Evolutionary conservation across 2,329 filamentous ascomycete genomes (phyloP), one percentile per base, ranked within the genome.

Genomic region (Colletotrichum godetiae): DNA sequence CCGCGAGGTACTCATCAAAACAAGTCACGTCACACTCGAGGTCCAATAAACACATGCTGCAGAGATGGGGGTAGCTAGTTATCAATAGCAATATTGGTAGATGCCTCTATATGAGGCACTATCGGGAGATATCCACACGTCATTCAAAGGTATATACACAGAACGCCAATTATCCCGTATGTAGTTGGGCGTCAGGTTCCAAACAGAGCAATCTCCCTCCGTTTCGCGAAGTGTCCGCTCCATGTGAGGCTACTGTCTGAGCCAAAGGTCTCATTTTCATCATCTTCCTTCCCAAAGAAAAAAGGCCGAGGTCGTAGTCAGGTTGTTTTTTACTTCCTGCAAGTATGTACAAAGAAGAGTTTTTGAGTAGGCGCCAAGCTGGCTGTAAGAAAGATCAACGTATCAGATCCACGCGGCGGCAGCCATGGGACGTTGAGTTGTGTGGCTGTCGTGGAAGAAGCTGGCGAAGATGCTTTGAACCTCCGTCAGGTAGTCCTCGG

Each of bases 401-500:
- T 15, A 68, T 77, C 61, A 90, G 75, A 90, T 90, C 89, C 89
- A 90, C 66, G 87, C 81, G 13, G 87, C 81, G 15, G 83, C 74
- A 19, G 82, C 78, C 53, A 80, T 78, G 65, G 79, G 73, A 31
- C 73, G 76, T 57, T 71, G 71, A 5, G 67, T 22, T n/a, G 56
- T 35, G 61, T 66, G 71, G 55, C 31, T 71, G 56, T 84, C 83
- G 12, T 79, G 85, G 79, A 93, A 92, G 80, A 92, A 91, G 72
- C 86, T 88, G 62, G 87, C 82, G 78, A 93, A 88, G 15, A 97
- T 83, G 68, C 89, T 90, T 76, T 94, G 89, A 70, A 98, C 93
- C 80, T 97, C 95, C 57, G 87, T 85, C 73, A 97, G 85, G 84
- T 99, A 99, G 78, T 98, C 95, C 62, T 94, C 91, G 11, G 94